Conservation (phyloP, 306 rosid genomes). For the Vigna angularis region DNA sequence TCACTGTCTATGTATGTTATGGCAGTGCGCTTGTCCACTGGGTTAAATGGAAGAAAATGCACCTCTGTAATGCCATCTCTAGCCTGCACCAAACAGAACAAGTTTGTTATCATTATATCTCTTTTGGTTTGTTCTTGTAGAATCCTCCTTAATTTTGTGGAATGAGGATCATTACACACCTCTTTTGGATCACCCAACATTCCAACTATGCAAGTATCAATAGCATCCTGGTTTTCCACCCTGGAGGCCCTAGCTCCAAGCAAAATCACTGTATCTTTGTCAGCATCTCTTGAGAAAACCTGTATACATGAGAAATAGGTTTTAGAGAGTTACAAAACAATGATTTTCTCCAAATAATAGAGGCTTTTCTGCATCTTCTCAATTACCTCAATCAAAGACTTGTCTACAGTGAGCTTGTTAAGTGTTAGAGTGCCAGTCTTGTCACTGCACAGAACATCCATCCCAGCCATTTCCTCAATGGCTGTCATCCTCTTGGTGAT, state of each 20-base stretch:
- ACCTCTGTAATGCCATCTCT: constrained; percentile 81
- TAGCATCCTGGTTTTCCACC: constrained; percentile 93
- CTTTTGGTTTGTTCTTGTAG: no score
- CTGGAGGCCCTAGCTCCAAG: constrained; percentile 90
- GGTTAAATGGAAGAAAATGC: constrained; percentile 91
- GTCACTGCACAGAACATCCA: constrained; percentile 95
- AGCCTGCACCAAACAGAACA: constrained; percentile 55
- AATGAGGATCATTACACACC: constrained; percentile 45
- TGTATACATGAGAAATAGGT: constrained; percentile 26
- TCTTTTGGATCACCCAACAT: constrained; percentile 96
- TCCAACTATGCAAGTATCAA: constrained; percentile 93
- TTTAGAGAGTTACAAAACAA: background rate
- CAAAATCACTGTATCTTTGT: constrained; percentile 63
- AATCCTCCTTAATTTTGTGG: no score
- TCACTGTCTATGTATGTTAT: constrained; percentile 72
- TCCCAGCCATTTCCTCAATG: constrained; percentile 95
- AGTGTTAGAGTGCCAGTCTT: constrained; percentile 92
- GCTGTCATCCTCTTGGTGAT: constrained; percentile 98
- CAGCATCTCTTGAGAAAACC: constrained; percentile 70
- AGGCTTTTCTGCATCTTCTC: background rate
- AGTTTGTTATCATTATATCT: background rate
- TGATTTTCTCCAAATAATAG: background rate
- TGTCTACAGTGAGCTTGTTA: constrained; percentile 89
- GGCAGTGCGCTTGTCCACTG: constrained; percentile 95
- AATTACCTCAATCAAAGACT: constrained; percentile 70